Base-by-base conservation (phyloP, 2,329 filamentous ascomycete genomes). In the Monilinia fructigena region DNA sequence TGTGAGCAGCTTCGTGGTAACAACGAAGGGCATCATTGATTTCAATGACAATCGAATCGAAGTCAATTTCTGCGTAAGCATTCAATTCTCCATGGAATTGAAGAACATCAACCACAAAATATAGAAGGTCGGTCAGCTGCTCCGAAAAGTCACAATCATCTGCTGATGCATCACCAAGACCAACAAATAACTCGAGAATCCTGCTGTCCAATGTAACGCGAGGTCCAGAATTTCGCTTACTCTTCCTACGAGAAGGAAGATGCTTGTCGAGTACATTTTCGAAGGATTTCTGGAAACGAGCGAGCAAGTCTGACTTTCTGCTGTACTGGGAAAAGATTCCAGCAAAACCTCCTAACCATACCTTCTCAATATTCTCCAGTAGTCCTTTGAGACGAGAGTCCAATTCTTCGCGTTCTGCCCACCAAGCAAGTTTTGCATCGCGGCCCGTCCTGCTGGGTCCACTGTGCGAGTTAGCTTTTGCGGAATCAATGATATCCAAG, bases 1-100 rank as follows among this genome's bases (percentile, higher is more conserved):
- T 76, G 40, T 80, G 75, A 65, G 80, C 74, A 26, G 75, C 77
- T 31, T 80, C 82, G 73, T 97, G 89, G 75, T 97, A 97, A 0
- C 86, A 85, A 60, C 88, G 86, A 35, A 99, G 80, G 2, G 93
- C 92, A 78, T 97, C 94, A 50, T 92, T 85, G 0, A 91, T 92
- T 72, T 97, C 93, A 50, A 98, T 84, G 6, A 93, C 87, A 86
- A 99, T 96, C 71, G 84, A 80, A 70, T 99, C 95, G 75, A 98
- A 96, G 77, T 98, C 94, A 69, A 99, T 91, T 79, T 99, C 95
- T 73, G 99, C 95, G 78, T 97, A 97, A 0, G 96, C 95, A 75
- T 98, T 99, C 58, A 88, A 86, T 79, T 99, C 96, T 20, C 95
- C 95, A 72, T 97, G 92, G 77, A 99, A 98, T 76, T 98, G 95